Evolutionary conservation across 2,329 filamentous ascomycete species (phyloP).

Genomic region (Cordyceps militaris): DNA sequence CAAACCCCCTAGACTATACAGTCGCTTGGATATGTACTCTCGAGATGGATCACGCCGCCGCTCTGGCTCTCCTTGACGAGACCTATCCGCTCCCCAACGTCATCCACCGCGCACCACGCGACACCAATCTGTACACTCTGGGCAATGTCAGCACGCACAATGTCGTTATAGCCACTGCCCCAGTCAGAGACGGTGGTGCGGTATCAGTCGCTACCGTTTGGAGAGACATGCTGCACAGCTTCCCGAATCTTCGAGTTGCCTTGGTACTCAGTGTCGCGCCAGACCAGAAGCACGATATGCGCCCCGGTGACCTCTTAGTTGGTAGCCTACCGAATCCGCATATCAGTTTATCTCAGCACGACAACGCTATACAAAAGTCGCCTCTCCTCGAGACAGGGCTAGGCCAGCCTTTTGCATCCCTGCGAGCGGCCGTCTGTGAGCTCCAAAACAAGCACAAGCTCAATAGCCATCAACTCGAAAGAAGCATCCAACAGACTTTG

Average conservation of each 20-base stretch:
- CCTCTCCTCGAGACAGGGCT: not conserved
- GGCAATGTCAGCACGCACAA: not conserved
- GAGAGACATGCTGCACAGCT: not conserved
- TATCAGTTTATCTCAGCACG: not conserved
- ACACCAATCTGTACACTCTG: not conserved
- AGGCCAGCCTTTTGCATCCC: not conserved
- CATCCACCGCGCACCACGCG: not conserved
- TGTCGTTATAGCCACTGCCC: not conserved
- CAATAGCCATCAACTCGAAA: not conserved
- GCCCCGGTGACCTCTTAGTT: not conserved
- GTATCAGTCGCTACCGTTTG: not conserved
- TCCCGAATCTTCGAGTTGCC: not conserved
- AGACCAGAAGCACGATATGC: not conserved
- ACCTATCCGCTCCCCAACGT: not conserved
- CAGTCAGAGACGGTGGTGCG: not conserved
- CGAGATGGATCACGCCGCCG: not conserved
- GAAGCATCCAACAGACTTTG: not conserved
- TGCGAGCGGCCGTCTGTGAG: not conserved
- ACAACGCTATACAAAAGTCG: not conserved
- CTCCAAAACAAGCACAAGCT: not conserved
- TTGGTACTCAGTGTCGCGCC: not conserved
- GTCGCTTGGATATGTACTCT: not conserved
- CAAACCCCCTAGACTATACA: too few relatives aligned
- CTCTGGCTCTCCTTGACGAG: not conserved
- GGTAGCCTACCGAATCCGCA: not conserved